These are phyloP conservation scores for Sporopachydermia quercuum DNA, from an alignment of 805 yeast genomes.

Conservation along the genomic window DNA sequence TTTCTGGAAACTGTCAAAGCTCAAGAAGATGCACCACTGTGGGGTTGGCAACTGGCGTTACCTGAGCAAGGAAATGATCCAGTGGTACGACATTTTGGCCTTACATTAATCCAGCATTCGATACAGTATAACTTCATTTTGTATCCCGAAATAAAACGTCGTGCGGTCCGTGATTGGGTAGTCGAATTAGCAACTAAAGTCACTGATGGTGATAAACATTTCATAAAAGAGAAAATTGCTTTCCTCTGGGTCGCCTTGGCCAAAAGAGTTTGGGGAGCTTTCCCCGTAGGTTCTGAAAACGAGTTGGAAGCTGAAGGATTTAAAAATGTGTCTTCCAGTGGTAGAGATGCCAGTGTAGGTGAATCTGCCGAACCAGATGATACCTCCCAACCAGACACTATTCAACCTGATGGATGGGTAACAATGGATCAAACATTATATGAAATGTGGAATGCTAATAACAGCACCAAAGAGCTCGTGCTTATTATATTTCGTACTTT, in stretches of 20 bases:
- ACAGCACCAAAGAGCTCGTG: conserved; percentile 58
- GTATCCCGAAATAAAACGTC: conserved; percentile 42
- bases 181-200: conserved; percentile 58
- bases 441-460: conserved; percentile 54
- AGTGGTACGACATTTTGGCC: conserved; percentile 81
- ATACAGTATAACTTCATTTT: conserved; percentile 38
- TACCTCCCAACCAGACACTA: conserved; percentile 13
- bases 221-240: conserved; percentile 78
- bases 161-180: conserved; percentile 72
- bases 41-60: conserved; percentile 80
- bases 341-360: conserved; percentile 3
- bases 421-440: conserved; percentile 72
- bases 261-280: conserved; percentile 78
- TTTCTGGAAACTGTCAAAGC: conserved; percentile 65
- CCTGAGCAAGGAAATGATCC: conserved; percentile 44
- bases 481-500: conserved; percentile 69
- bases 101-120: conserved; percentile 63
- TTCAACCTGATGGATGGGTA: conserved; percentile 48
- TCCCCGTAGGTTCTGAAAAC: conserved; percentile 10
- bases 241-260: conserved; percentile 85
- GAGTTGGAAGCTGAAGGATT: conserved; percentile 7
- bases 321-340: conserved; percentile 12
- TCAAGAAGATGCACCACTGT: conserved; percentile 72
- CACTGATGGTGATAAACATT: conserved; percentile 64
- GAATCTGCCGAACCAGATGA: neutral